Evolutionary conservation across 345 rosid genomes (phyloP).

Genomic region (Linum lewisii): DNA sequence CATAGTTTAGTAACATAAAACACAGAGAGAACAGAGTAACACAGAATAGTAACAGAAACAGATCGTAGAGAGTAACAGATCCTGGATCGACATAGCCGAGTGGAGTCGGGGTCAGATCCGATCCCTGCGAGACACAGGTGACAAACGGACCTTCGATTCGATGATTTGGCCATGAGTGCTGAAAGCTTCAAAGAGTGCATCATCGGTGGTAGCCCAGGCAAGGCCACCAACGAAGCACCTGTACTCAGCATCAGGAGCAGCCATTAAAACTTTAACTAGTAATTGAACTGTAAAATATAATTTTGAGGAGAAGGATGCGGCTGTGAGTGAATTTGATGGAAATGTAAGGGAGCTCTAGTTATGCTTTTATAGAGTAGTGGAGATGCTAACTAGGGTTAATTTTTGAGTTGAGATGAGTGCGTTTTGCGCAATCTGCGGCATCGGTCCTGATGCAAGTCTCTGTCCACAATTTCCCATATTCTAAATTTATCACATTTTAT

Average conservation of each 20-base stretch:
- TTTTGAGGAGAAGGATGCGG: no score
- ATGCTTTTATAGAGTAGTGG: no score
- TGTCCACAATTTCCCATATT: no score
- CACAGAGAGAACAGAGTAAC: background rate
- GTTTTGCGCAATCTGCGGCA: no score
- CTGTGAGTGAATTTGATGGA: no score
- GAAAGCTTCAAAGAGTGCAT: background rate
- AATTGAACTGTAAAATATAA: no score
- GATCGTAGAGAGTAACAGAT: background rate
- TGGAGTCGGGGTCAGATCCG: background rate
- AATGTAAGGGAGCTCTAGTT: no score
- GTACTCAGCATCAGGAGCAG: background rate
- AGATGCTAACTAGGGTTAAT: no score
- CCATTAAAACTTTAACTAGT: background rate
- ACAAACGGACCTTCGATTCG: constrained; percentile 6
- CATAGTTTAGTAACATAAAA: background rate
- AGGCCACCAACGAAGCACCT: constrained; percentile 6
- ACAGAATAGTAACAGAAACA: background rate
- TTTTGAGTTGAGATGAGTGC: no score
- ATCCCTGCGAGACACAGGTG: background rate
- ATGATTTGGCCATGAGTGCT: background rate
- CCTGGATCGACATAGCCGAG: constrained; percentile 2
- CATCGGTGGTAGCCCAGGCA: constrained; percentile 4
- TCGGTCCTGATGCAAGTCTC: no score
- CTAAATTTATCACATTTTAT: no score